Percentiles rank a stretch among this genome's conserved stretches.
Evolutionary conservation across 352 stramenopile species (phyloP).

Genomic region (Pythium insidiosum): DNA sequence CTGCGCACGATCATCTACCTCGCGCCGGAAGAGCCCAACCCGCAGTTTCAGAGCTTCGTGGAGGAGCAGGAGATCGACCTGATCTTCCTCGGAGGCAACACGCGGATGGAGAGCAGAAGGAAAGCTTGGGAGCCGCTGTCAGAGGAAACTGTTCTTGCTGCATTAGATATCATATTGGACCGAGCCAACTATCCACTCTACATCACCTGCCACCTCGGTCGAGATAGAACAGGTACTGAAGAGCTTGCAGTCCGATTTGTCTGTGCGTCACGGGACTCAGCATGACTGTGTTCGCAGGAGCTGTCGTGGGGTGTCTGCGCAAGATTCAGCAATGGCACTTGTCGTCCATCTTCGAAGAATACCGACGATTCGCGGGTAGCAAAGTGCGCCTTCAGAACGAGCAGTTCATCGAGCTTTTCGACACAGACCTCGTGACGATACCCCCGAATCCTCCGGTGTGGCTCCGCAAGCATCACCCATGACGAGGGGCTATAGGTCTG

Average conservation of each 20-base stretch:
- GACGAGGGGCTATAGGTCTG: conserved; percentile 2
- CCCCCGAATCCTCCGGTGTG: conserved; percentile 65
- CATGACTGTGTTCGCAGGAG: conserved; percentile 24
- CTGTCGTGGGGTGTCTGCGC: conserved; percentile 84
- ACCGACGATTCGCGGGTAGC: conserved; percentile 83
- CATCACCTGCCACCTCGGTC: conserved; percentile 87
- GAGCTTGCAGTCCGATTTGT: too few species aligned
- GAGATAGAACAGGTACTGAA: conserved; percentile 84
- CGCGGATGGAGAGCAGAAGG: conserved; percentile 79
- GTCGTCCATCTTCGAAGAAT: conserved; percentile 92
- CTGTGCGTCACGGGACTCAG: background rate
- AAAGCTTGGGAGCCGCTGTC: conserved; percentile 84
- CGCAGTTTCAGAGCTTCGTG: conserved; percentile 86
- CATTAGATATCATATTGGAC: conserved; percentile 86
- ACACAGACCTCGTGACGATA: conserved; percentile 88
- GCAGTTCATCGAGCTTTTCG: conserved; percentile 94
- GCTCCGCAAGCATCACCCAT: conserved; percentile 47
- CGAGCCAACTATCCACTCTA: conserved; percentile 87
- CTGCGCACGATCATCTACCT: conserved; percentile 90
- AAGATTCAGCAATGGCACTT: conserved; percentile 92
- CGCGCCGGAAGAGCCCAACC: conserved; percentile 83
- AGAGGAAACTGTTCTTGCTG: conserved; percentile 87
- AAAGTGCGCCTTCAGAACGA: conserved; percentile 91
- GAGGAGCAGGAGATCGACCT: conserved; percentile 89
- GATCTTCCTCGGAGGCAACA: conserved; percentile 81